Conservation (phyloP, 352 stramenopile genomes). For the Phytophthora pluvialis region DNA sequence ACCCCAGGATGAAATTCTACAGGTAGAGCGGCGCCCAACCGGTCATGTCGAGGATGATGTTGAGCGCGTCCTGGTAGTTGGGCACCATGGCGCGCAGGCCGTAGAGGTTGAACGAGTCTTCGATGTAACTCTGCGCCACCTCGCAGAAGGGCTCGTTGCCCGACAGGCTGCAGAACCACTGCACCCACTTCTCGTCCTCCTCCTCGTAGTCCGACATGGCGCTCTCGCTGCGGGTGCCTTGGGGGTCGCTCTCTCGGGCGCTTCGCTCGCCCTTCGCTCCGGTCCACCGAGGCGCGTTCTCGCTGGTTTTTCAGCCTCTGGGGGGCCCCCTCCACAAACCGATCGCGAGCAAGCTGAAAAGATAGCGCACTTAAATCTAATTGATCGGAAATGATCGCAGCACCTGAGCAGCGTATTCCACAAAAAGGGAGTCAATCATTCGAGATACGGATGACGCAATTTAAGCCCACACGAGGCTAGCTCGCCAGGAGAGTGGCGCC, state of each 20-base stretch:
- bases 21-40: slow-evolving; percentile 37
- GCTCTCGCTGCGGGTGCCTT: slow-evolving; percentile 1
- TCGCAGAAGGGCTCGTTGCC: slow-evolving; percentile 94
- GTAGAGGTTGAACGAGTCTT: slow-evolving; percentile 95
- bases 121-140: slow-evolving; percentile 92
- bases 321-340: slow-evolving; percentile 37
- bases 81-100: slow-evolving; percentile 88
- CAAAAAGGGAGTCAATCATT: slow-evolving; percentile 1
- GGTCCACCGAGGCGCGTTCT: slow-evolving; percentile 43
- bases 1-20: not conserved
- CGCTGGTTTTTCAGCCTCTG: slow-evolving; percentile 6
- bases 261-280: slow-evolving; percentile 24
- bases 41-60: slow-evolving; percentile 93
- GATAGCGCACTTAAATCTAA: slow-evolving; percentile 38
- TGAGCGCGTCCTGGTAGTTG: slow-evolving; percentile 92
- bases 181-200: slow-evolving; percentile 93
- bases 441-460: not conserved
- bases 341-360: slow-evolving; percentile 25
- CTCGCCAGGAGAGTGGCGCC: not conserved
- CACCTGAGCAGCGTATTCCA: not conserved
- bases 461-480: slow-evolving; percentile 16
- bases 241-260: slow-evolving; percentile 10
- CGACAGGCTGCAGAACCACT: slow-evolving; percentile 93
- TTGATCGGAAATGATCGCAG: slow-evolving; percentile 9
- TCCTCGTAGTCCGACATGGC: slow-evolving; percentile 91